These are phyloP conservation scores for Ophiostoma sp. DNA, from an alignment of 2,329 filamentous ascomycete genomes.

Conservation along the genomic window DNA sequence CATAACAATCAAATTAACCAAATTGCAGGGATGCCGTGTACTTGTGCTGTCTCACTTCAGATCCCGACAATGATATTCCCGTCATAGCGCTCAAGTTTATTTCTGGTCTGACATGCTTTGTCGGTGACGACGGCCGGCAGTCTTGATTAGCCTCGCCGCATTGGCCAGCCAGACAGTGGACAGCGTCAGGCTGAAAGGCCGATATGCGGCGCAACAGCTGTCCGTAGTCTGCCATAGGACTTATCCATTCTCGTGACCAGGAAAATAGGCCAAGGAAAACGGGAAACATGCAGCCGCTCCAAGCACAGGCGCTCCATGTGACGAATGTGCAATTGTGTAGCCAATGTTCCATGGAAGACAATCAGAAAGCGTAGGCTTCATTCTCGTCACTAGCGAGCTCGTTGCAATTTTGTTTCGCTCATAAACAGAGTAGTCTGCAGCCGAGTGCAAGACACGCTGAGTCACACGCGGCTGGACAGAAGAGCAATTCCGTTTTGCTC, in stretches of 20 bases:
- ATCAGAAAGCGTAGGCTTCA: too few species aligned
- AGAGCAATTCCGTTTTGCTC: background rate
- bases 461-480: background rate
- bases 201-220: background rate
- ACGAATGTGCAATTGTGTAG: too few species aligned
- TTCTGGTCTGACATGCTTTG: background rate
- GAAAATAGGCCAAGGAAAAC: background rate
- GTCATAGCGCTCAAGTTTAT: background rate
- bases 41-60: background rate
- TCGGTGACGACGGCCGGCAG: background rate
- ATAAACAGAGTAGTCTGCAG: too few species aligned
- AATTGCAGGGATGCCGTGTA: background rate
- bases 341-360: too few species aligned
- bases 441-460: too few species aligned
- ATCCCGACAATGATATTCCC: background rate
- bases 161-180: background rate
- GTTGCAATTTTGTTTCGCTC: too few species aligned
- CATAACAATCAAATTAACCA: background rate
- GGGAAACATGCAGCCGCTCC: too few species aligned
- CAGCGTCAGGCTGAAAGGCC: background rate
- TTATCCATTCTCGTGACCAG: background rate
- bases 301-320: too few species aligned
- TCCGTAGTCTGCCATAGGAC: background rate
- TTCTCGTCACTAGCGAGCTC: too few species aligned
- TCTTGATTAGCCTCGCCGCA: conserved; percentile 6